Evolutionary conservation across 2,329 filamentous ascomycete genomes (phyloP).

Genomic region (Xenosphaeropsis pyriputrescens): DNA sequence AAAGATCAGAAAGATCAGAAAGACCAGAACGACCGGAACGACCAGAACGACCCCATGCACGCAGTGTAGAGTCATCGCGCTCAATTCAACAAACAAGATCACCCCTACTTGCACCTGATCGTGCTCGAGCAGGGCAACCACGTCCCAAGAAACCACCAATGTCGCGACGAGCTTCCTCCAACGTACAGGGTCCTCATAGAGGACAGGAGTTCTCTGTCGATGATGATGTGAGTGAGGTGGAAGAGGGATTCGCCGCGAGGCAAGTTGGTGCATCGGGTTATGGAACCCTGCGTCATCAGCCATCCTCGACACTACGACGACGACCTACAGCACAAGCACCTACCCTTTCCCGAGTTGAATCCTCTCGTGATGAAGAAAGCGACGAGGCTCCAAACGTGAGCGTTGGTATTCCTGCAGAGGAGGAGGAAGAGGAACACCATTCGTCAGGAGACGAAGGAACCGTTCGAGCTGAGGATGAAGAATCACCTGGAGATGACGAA

Average conservation of each 20-base stretch:
- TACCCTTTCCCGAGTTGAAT: constrained; percentile 30
- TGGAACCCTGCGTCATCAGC: constrained; percentile 27
- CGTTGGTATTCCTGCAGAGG: constrained; percentile 1
- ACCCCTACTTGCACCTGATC: constrained; percentile 17
- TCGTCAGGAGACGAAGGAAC: constrained; percentile 11
- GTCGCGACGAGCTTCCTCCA: constrained; percentile 61
- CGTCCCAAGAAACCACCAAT: constrained; percentile 49
- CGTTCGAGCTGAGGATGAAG: constrained; percentile 21
- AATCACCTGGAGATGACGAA: constrained; percentile 31
- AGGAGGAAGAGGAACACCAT: constrained; percentile 4
- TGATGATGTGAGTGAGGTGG: constrained; percentile 70
- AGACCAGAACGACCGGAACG: constrained; percentile 1
- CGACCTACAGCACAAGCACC: constrained; percentile 29
- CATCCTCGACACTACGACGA: constrained; percentile 31
- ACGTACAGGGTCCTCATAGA: constrained; percentile 54
- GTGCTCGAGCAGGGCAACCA: constrained; percentile 17
- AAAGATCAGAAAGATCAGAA: too few species aligned
- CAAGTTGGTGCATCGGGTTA: constrained; percentile 19
- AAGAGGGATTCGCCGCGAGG: constrained; percentile 44
- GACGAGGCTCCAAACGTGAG: constrained; percentile 8
- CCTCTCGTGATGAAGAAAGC: constrained; percentile 25
- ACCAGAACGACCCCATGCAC: constrained; percentile 11
- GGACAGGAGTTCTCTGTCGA: constrained; percentile 85
- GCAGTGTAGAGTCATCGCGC: constrained; percentile 15
- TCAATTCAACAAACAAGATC: constrained; percentile 13